Conservation (phyloP, 129 eudicot genomes). For the Daucus carota region DNA sequence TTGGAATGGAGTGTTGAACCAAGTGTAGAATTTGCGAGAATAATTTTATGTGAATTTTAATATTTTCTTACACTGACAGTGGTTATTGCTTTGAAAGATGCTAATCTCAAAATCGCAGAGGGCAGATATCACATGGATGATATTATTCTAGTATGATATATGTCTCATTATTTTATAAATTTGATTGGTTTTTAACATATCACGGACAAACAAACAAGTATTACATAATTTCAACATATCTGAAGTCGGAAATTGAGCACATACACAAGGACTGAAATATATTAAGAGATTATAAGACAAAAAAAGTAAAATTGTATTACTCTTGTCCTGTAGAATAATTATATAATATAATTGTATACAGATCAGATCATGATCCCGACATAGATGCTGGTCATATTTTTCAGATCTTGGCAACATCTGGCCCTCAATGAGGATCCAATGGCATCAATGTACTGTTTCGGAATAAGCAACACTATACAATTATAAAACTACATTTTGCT, state of each 20-base stretch:
- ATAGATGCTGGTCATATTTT: background rate
- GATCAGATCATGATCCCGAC: background rate
- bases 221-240: background rate
- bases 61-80: background rate
- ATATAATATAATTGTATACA: background rate
- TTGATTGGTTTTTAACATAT: background rate
- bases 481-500: background rate
- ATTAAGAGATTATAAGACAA: background rate
- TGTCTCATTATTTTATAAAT: background rate
- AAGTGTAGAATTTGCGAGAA: background rate
- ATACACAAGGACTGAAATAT: background rate
- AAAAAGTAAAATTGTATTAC: background rate
- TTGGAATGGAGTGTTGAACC: background rate
- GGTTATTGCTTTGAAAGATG: background rate
- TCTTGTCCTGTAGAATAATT: background rate
- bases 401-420: constrained; percentile 10
- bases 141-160: background rate
- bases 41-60: background rate
- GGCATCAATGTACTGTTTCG: background rate
- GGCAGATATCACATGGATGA: background rate
- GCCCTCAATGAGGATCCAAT: constrained; percentile 5
- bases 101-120: background rate
- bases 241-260: background rate
- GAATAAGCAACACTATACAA: background rate
- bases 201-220: background rate